These are phyloP conservation scores for Delonix regia DNA, from an alignment of 306 rosid species.

Conservation along the genomic window DNA sequence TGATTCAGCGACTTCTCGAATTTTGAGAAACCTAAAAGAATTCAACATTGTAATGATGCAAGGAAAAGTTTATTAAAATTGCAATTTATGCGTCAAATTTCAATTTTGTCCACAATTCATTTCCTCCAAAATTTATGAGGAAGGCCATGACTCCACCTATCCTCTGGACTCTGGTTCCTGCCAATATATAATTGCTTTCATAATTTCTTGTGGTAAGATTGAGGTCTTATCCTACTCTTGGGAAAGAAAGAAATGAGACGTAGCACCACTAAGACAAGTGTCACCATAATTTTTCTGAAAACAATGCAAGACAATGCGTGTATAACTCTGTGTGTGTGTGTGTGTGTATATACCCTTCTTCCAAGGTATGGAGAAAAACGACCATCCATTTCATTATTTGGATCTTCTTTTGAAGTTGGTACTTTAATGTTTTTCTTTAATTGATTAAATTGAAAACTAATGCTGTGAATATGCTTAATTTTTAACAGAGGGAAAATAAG, in stretches of 20 bases:
- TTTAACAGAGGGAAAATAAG: neutral
- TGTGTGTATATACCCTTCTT: neutral
- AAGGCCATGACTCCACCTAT: neutral
- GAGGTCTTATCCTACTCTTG: slow-evolving; percentile 35
- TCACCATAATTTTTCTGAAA: slow-evolving; percentile 51
- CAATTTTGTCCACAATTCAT: neutral
- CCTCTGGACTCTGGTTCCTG: slow-evolving; percentile 35
- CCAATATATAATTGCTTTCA: slow-evolving; percentile 44
- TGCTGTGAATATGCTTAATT: neutral
- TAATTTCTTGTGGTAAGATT: slow-evolving; percentile 39
- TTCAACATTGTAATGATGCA: neutral
- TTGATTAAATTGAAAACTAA: neutral
- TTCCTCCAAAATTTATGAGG: neutral
- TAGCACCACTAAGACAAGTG: slow-evolving; percentile 43
- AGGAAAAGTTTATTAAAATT: neutral
- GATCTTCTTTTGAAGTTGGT: neutral
- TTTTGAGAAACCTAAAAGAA: neutral
- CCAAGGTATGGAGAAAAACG: slow-evolving; percentile 13
- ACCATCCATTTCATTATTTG: neutral
- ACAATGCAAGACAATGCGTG: slow-evolving; percentile 43
- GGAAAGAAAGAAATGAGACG: slow-evolving; percentile 42
- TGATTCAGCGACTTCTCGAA: no score
- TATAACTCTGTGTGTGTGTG: neutral
- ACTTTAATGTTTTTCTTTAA: neutral
- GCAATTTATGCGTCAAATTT: neutral